These are phyloP conservation scores for Sphaerulina musiva DNA, from an alignment of 2,329 filamentous ascomycete species.

Conservation along the genomic window DNA sequence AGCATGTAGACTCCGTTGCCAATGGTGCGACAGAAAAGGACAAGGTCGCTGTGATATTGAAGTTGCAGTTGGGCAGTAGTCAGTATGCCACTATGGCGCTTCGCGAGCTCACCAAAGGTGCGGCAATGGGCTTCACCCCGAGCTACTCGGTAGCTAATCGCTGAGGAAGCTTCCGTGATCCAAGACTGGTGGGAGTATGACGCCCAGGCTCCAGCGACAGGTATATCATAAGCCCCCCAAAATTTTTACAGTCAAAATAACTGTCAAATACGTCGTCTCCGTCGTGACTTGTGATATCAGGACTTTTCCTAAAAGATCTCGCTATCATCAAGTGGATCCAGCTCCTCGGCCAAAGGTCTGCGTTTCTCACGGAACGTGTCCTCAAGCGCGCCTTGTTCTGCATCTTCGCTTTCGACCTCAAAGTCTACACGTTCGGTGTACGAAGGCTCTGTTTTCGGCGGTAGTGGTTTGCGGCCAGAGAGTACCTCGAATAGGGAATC, in stretches of 20 bases:
- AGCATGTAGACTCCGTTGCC: slow-evolving; percentile 20
- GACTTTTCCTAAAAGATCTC: slow-evolving; percentile 27
- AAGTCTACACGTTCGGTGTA: slow-evolving; percentile 31
- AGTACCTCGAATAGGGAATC: slow-evolving; percentile 46
- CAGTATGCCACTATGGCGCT: slow-evolving; percentile 82
- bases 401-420: slow-evolving; percentile 28
- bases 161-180: not conserved
- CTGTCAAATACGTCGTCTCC: not conserved
- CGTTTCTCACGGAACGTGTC: slow-evolving; percentile 41
- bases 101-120: slow-evolving; percentile 66
- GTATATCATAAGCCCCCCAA: too few relatives aligned
- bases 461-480: slow-evolving; percentile 41
- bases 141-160: slow-evolving; percentile 46
- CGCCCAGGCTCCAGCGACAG: too few relatives aligned
- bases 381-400: slow-evolving; percentile 32
- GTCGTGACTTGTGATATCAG: not conserved
- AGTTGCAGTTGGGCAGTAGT: slow-evolving; percentile 68
- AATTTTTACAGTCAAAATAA: too few relatives aligned
- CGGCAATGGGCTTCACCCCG: slow-evolving; percentile 57
- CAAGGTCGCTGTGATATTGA: slow-evolving; percentile 63
- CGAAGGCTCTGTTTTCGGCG: slow-evolving; percentile 28
- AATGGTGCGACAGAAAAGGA: slow-evolving; percentile 22
- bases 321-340: slow-evolving; percentile 33
- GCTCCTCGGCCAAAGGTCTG: slow-evolving; percentile 10
- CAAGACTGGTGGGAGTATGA: too few relatives aligned